Evolutionary conservation across 2,329 filamentous ascomycete genomes (phyloP).

Genomic region (Paecilomyces sp.): DNA sequence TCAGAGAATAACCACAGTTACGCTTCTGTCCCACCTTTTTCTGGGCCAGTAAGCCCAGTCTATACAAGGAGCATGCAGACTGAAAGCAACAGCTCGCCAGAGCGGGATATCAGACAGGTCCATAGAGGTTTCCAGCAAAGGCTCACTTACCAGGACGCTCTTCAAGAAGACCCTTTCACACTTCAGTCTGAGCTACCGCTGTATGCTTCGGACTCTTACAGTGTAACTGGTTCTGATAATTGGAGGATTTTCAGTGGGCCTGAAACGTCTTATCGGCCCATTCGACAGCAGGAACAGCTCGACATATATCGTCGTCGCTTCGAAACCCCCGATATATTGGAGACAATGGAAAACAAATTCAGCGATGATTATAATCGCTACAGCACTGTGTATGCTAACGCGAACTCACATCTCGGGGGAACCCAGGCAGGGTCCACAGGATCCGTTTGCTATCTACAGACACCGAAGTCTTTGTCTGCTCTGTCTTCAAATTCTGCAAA

Average conservation of each 20-base stretch:
- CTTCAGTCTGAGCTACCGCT: not conserved
- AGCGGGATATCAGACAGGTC: slow-evolving; percentile 1
- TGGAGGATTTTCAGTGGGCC: not conserved
- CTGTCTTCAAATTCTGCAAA: not conserved
- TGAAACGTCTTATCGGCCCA: not conserved
- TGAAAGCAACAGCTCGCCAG: slow-evolving; percentile 2
- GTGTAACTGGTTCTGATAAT: not conserved
- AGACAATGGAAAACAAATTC: not conserved
- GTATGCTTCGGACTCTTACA: not conserved
- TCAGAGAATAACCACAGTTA: not conserved
- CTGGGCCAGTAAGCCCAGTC: not conserved
- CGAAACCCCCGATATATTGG: not conserved
- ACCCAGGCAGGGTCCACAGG: not conserved
- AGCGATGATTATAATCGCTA: not conserved
- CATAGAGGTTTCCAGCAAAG: not conserved
- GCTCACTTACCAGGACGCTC: not conserved
- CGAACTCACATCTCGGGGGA: not conserved
- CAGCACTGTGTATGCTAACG: not conserved
- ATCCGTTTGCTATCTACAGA: not conserved
- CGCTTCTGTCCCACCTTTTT: not conserved
- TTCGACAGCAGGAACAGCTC: not conserved
- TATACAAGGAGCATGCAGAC: not conserved
- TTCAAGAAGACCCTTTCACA: not conserved
- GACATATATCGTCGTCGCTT: not conserved
- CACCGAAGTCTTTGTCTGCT: not conserved